Evolutionary conservation across 305 asterid genomes (phyloP).

Genomic region (Solanum hybrid): DNA sequence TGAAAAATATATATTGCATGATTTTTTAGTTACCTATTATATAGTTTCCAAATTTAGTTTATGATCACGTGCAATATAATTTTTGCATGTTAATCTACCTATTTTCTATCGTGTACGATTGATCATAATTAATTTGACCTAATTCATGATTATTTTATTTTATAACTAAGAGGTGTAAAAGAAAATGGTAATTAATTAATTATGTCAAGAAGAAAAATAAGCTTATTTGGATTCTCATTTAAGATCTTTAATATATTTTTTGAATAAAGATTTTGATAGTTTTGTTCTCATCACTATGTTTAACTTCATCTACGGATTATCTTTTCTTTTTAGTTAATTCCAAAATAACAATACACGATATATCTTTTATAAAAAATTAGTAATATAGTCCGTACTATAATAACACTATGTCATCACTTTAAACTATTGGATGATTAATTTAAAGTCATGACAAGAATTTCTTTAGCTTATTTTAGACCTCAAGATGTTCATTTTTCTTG

Average conservation of each 20-base stretch:
- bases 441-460: not conserved
- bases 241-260: not conserved
- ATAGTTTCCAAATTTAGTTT: not conserved
- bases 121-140: not conserved
- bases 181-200: not conserved
- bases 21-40: not conserved
- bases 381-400: not conserved
- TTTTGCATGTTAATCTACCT: not conserved
- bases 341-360: not conserved
- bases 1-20: not conserved
- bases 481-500: not conserved
- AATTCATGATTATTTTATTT: not conserved
- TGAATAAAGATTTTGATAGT: not conserved
- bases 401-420: not conserved
- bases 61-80: not conserved
- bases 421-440: not conserved
- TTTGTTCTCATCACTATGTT: not conserved
- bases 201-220: not conserved
- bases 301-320: accelerated
- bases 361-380: too few relatives aligned
- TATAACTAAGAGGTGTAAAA: not conserved
- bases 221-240: not conserved
- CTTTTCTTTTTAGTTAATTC: not conserved
- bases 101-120: not conserved
- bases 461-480: not conserved